Percentiles rank a stretch among this genome's conserved stretches.
Conservation (phyloP, 768 basidiomycete species). For the Suillus alpinus region DNA sequence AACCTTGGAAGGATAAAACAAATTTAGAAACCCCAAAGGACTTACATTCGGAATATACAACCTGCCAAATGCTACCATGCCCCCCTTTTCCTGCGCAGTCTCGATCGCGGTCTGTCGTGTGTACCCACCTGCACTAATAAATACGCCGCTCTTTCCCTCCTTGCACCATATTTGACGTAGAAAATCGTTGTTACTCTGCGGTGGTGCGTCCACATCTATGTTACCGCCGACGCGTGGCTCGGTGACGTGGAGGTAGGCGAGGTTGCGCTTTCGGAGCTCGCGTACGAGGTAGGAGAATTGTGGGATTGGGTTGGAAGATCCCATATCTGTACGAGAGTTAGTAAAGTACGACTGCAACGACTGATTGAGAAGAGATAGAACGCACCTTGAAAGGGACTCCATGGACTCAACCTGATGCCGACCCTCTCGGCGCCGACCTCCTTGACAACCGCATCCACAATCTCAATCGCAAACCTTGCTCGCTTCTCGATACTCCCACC, state of each 20-base stretch:
- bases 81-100: conserved; percentile 1
- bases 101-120: conserved; percentile 1
- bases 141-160: conserved; percentile 1
- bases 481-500: conserved; percentile 51
- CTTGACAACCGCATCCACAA: conserved; percentile 38
- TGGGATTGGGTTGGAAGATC: conserved; percentile 31
- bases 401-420: conserved; percentile 44
- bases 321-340: conserved; percentile 30
- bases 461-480: conserved; percentile 42
- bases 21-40: background rate
- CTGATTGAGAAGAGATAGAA: background rate
- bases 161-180: conserved; percentile 25
- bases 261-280: conserved; percentile 19
- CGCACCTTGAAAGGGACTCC: conserved; percentile 33
- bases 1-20: background rate
- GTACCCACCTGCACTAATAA: conserved; percentile 4
- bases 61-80: conserved; percentile 5
- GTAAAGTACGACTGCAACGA: background rate
- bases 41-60: conserved; percentile 4
- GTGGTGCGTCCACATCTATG: conserved; percentile 3
- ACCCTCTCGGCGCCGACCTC: conserved; percentile 43
- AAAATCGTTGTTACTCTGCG: conserved; percentile 22
- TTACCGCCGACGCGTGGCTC: conserved; percentile 28
- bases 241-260: conserved; percentile 43
- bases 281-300: conserved; percentile 34